Evolutionary conservation across 1,284 basidiomycete species (phyloP).

Genomic region (Austropuccinia psidii): DNA sequence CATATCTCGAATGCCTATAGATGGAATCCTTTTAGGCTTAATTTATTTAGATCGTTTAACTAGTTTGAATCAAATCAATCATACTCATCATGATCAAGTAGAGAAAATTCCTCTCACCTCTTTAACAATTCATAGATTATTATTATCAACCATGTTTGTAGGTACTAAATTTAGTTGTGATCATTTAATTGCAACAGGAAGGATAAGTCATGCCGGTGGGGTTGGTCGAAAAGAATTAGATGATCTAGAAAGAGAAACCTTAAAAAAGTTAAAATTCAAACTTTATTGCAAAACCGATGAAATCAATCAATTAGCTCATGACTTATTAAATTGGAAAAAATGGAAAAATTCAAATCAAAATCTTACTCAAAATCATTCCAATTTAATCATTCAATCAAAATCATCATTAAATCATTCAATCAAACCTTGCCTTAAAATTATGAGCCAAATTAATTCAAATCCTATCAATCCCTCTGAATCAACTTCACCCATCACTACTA

Average conservation of each 20-base stretch:
- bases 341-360: no score
- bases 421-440: no score
- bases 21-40: conserved; percentile 1
- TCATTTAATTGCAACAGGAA: conserved; percentile 30
- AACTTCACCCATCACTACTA: neutral
- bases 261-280: conserved; percentile 38
- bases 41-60: neutral
- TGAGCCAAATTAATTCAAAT: no score
- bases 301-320: conserved; percentile 18
- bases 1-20: conserved; percentile 9
- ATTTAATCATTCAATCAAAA: neutral
- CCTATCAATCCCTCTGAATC: no score
- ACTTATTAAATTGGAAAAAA: neutral
- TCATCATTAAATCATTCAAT: neutral
- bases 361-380: neutral
- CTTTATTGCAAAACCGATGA: conserved; percentile 35
- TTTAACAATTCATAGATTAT: conserved; percentile 41
- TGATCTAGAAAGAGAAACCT: conserved; percentile 38
- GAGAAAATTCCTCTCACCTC: conserved; percentile 38
- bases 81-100: neutral
- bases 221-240: conserved; percentile 38
- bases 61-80: neutral
- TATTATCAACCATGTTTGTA: conserved; percentile 39
- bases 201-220: conserved; percentile 40
- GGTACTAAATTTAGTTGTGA: conserved; percentile 40